Conservation (phyloP, 75 land plant genomes). For the Picea glauca region DNA sequence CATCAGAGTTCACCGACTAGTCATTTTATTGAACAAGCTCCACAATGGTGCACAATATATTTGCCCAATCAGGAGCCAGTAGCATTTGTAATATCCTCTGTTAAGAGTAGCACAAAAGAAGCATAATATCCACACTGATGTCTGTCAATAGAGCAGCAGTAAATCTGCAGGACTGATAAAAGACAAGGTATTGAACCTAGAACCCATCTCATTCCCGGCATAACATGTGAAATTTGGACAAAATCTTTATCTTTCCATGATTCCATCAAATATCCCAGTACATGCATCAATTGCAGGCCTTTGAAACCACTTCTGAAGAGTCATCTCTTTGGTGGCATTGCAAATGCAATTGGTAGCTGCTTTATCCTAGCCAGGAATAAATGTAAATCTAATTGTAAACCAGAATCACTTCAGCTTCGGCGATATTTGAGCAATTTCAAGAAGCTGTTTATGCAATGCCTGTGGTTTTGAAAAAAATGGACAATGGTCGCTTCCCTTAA, state of each 20-base stretch:
- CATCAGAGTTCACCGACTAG: not conserved
- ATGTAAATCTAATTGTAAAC: not conserved
- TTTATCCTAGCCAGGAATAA: not conserved
- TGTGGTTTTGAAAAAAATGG: slow-evolving; percentile 98
- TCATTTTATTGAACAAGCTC: slow-evolving; percentile 1
- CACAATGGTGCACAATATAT: not conserved
- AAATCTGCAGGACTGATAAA: not conserved
- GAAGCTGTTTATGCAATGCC: slow-evolving; percentile 66
- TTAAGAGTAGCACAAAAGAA: not conserved
- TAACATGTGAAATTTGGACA: not conserved
- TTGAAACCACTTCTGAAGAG: not conserved
- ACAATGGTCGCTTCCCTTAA: slow-evolving; percentile 91
- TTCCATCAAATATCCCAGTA: not conserved
- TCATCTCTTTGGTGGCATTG: not conserved
- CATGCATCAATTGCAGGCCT: not conserved
- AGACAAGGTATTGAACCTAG: slow-evolving; percentile 1
- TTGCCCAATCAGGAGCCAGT: not conserved
- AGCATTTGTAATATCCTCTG: not conserved
- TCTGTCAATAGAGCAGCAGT: not conserved
- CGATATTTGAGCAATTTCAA: slow-evolving; percentile 66
- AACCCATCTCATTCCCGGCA: not conserved
- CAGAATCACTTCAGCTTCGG: slow-evolving; percentile 3
- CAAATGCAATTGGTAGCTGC: not conserved
- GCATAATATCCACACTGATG: not conserved
- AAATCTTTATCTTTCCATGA: not conserved